Base-by-base conservation (phyloP, 495 filamentous ascomycete species). In the Arthonia radiata region DNA sequence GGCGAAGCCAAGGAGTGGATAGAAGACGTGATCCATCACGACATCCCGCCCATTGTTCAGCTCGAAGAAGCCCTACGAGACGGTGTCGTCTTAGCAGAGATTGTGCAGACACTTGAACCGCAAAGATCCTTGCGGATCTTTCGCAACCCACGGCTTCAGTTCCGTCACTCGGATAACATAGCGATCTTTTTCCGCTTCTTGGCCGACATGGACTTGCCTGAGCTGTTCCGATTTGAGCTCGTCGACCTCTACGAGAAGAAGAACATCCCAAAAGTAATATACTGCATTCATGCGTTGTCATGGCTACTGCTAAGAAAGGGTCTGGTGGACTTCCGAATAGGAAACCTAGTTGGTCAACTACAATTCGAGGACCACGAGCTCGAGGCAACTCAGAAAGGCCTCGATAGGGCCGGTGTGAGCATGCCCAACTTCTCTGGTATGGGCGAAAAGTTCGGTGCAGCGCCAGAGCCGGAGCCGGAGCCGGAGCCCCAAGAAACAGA, bases 1-100 rank as follows among this genome's bases (percentile, higher is more conserved):
- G 89, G 89, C 37, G 89, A 99, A 57, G 89, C 89, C 25, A 94
- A 94, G 44, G 81, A 94, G 46, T 99, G 89, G 89, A 89, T 99
- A 24, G 86, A 94, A 47, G 80, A 82, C 38, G 65, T 93, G 15
- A 83, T 93, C 25, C 64, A 89, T 30, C 64, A 78, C 34, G 61
- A 71, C 15, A 81, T 94, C 22, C 86, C 89, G 11, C 74, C 86
- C 9, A 91, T 94, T 44, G 75, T 99, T n/a, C 69, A 92, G 40
- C 47, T 99, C 2, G 89, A 99, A 42, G 82, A 99, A 52, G 80
- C 75, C 10, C 49, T 99, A 26, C 61, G 89, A 40, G 71, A 99
- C 42, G 89, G 89, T 16, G 79, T 94, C 10, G 93, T 83, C 0
- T 60, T 99, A 15, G 89, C 89, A 23, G 90, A 99, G 47, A 59